Evolutionary conservation across 768 basidiomycete genomes (phyloP), one percentile per base, ranked within the genome.

Genomic region (Kwoniella bestiolae): DNA sequence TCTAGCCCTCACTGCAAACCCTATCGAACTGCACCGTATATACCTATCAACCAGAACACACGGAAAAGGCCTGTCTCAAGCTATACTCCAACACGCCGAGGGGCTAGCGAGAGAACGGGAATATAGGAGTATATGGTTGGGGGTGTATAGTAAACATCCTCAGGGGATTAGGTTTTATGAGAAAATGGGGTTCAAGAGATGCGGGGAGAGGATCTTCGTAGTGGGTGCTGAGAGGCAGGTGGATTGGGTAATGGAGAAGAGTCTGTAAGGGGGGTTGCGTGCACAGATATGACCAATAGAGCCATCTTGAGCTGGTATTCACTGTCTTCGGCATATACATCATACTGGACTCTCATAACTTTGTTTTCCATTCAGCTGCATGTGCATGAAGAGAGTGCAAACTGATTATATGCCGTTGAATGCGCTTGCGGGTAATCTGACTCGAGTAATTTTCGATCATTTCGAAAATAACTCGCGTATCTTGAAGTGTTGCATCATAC

Each of bases 171-270:
- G 56, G 32, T 68, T 68, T n/a, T 68, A 68, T 32, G 46, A 63
- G 56, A 68, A 68, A 56, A 52, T 51, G 32, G 66, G 66, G 18
- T 68, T 59, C n/a, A 52, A 51, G 41, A 63, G 29, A 35, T 50
- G 34, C 12, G 66, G 66, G 7, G 61, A 63, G 31, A 55, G 57
- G 29, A 31, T 25, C 26, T 68, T 68, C 56, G 31, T 32, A 21
- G 47, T 63, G 7, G 66, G 66, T 9, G 49, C 45, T 21, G 55
- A 51, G 12, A 38, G 56, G 38, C 53, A 60, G 31, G 16, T 29
- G 5, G 65, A 67, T 50, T 62, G 52, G 59, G 52, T 62, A 4
- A 56, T 67, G 35, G 60, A 62, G 31, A 60, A 57, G 60, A 28
- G 23, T 11, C 23, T 67, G 46, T n/a, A n/a, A n/a, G n/a, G n/a